Evolutionary conservation across 129 eudicot genomes (phyloP), one percentile per base, ranked within the genome.

Genomic region (Escallonia herrerae): DNA sequence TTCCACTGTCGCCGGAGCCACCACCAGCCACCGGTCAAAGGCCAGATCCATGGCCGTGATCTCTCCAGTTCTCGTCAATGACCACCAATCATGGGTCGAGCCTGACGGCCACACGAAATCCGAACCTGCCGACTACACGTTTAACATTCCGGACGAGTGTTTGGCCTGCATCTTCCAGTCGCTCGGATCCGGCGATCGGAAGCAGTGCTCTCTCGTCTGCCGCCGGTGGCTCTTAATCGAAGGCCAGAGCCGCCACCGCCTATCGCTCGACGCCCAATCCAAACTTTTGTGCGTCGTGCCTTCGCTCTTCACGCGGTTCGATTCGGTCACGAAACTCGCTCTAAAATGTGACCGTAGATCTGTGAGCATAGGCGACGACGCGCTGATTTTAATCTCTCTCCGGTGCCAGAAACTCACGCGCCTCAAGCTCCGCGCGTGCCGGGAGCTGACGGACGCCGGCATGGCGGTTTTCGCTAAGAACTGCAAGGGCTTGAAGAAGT

Each of bases 301-400:
- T 13, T 33, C 70, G 15, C 52, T 85, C 8, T 79, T 85, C 40
- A 11, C 68, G 2, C 76, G 93, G 8, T 85, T 85, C 3, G 93
- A 85, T 43, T 73, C 93, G 60, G 76, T 85, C 12, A 79, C 88
- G 42, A 82, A 82, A 55, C 82, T 85, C 13, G 81, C 86, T 8
- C 79, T 86, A 7, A 79, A 62, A 74, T 86, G 89, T 64, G 86
- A 77, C 22, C 82, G 89, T 5, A 80, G 80, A 71, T 86, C 95
- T 22, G 68, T 51, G 22, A 82, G 89, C 67, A 83, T 86, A 12
- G 58, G 67, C 51, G 95, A 86, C 45, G 89, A 80, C 1, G 75
- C 78, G 15, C 65, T 86, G 33, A 42, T 74, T 10, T 43, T 58
- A 3, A 80, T 86, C 43, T 82, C 95, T n/a, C 44, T 67, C 22